Conservation (phyloP, 495 filamentous ascomycete genomes). For the Penicillium mononematosum region DNA sequence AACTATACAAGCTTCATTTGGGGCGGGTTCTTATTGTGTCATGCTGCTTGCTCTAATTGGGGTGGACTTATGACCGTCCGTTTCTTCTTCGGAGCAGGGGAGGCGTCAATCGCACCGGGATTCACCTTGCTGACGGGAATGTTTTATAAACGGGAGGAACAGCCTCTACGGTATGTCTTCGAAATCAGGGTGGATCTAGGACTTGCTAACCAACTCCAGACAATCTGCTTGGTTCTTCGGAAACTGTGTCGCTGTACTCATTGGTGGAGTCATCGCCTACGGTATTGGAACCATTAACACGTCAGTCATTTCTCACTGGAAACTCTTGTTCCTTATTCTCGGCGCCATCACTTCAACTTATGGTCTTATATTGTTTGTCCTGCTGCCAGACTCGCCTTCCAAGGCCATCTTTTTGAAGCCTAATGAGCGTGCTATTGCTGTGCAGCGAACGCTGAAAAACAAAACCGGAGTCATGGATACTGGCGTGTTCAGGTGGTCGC, state of each 20-base stretch:
- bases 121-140: conserved; percentile 47
- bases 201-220: conserved; percentile 5
- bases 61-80: conserved; percentile 49
- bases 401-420: conserved; percentile 54
- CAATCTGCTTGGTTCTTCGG: conserved; percentile 58
- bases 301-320: conserved; percentile 32
- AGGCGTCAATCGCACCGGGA: conserved; percentile 46
- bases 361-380: conserved; percentile 46
- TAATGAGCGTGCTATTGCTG: conserved; percentile 44
- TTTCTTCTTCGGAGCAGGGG: conserved; percentile 56
- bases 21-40: conserved; percentile 37
- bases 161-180: conserved; percentile 45
- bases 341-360: conserved; percentile 56
- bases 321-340: conserved; percentile 59
- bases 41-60: conserved; percentile 51
- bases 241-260: conserved; percentile 57
- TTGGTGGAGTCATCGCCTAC: conserved; percentile 57
- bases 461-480: conserved; percentile 52
- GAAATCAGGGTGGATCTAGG: neutral
- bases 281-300: conserved; percentile 53
- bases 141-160: conserved; percentile 52
- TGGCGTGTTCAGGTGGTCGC: conserved; percentile 38
- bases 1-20: conserved; percentile 34
- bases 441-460: conserved; percentile 45
- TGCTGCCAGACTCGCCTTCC: conserved; percentile 54